Conservation (phyloP, 1,284 basidiomycete genomes). For the Trichosporon sp. region DNA sequence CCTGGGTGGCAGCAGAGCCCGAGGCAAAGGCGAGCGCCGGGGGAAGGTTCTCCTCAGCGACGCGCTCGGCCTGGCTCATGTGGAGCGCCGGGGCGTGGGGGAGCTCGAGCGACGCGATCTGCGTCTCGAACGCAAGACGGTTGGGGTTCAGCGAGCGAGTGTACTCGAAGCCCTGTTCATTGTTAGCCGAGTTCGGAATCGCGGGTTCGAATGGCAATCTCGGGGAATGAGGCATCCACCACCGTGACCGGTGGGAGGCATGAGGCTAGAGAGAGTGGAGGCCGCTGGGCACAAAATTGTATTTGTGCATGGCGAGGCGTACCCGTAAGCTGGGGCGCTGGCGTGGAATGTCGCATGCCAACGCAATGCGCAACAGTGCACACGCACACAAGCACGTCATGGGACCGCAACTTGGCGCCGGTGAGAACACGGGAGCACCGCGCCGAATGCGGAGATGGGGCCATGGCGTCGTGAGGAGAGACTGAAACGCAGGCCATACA, state of each 20-base stretch:
- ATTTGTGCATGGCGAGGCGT: not conserved
- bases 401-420: not conserved
- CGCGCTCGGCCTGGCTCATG: constrained; percentile 22
- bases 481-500: not conserved
- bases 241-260: not conserved
- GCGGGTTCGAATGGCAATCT: constrained; percentile 3
- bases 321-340: not conserved
- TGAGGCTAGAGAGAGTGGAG: not conserved
- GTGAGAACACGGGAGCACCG: not conserved
- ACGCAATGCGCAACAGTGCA: not conserved
- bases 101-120: constrained; percentile 70
- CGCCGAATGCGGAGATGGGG: constrained; percentile 4
- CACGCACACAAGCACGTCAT: constrained; percentile 9
- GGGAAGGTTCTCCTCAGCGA: constrained; percentile 27
- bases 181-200: constrained; percentile 13
- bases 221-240: not conserved
- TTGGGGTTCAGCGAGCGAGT: constrained; percentile 89
- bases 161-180: constrained; percentile 77
- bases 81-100: constrained; percentile 28
- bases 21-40: constrained; percentile 74
- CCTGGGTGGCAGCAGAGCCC: constrained; percentile 84
- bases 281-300: not conserved
- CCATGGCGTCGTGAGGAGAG: constrained; percentile 1
- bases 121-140: constrained; percentile 71
- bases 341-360: not conserved